phyloP scores from a whole-genome alignment of 139 green algal genomes.

The Tetraselmis striata region DNA sequence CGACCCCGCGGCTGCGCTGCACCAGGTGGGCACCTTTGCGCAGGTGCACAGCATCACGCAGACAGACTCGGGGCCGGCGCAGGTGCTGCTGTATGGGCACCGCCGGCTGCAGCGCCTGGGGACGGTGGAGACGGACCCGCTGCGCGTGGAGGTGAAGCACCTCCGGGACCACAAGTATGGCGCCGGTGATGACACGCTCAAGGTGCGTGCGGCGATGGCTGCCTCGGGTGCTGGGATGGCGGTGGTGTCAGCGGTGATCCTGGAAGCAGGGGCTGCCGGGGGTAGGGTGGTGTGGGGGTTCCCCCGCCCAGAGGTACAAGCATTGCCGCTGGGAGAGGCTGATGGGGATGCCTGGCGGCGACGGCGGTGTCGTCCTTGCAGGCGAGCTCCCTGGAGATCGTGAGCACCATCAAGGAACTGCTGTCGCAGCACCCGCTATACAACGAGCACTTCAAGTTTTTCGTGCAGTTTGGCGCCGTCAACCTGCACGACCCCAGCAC shows the following conservation, averaged over 20 bases:
- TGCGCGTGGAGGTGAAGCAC: conserved; percentile 76
- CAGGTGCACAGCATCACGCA: conserved; percentile 72
- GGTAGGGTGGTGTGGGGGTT: too few species aligned
- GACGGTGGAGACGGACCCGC: conserved; percentile 47
- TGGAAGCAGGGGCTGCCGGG: too few species aligned
- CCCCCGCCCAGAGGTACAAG: too few species aligned
- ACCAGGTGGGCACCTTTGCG: conserved; percentile 80
- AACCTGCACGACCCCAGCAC: conserved; percentile 83
- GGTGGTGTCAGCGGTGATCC: too few species aligned
- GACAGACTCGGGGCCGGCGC: conserved; percentile 50
- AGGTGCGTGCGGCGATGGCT: too few species aligned
- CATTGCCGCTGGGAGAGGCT: too few species aligned
- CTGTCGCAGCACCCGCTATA: conserved; percentile 91
- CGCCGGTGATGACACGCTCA: conserved; percentile 69
- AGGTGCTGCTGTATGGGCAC: conserved; percentile 89
- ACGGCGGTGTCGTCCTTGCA: too few species aligned
- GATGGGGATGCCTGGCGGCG: too few species aligned
- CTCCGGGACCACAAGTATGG: conserved; percentile 78
- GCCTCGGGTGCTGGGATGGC: too few species aligned
- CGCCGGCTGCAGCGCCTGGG: conserved; percentile 55
- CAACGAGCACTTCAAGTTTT: conserved; percentile 85
- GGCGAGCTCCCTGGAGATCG: conserved; percentile 90
- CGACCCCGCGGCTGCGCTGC: conserved; percentile 44
- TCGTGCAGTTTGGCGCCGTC: conserved; percentile 30
- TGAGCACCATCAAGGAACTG: conserved; percentile 90